phyloP scores from a whole-genome alignment of 129 eudicot species.

The Solidago caesia region DNA sequence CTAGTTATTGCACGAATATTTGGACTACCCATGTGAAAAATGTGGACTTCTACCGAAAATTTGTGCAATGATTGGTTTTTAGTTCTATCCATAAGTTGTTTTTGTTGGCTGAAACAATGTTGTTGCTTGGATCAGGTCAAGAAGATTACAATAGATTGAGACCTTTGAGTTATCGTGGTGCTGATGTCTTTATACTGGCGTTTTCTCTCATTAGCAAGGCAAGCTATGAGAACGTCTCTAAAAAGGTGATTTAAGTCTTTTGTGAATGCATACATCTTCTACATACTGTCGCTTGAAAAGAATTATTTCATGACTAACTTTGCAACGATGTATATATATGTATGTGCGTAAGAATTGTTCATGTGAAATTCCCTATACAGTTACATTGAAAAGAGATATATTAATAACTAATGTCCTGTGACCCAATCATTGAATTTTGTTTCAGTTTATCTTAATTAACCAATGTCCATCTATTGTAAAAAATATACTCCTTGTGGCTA shows the following conservation, averaged over 20 bases:
- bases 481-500: no score
- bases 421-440: not conserved
- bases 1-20: slow-evolving; percentile 19
- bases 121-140: slow-evolving; percentile 51
- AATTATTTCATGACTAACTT: not conserved
- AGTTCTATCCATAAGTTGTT: slow-evolving; percentile 1
- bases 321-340: not conserved
- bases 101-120: slow-evolving; percentile 2
- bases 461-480: no score
- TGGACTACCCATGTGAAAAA: slow-evolving; percentile 1
- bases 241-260: slow-evolving; percentile 45
- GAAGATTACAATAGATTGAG: slow-evolving; percentile 85
- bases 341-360: not conserved
- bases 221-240: slow-evolving; percentile 74
- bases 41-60: slow-evolving; percentile 1
- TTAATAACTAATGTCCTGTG: not conserved
- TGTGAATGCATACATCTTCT: not conserved
- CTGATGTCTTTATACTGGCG: slow-evolving; percentile 83
- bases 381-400: not conserved
- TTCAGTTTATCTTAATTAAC: no score
- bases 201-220: slow-evolving; percentile 83
- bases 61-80: slow-evolving; percentile 9
- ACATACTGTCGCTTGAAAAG: not conserved
- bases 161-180: slow-evolving; percentile 85
- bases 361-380: not conserved